Evolutionary conservation across 495 filamentous ascomycete species (phyloP), one percentile per base, ranked within the genome.

Genomic region (Xylaria nigripes): DNA sequence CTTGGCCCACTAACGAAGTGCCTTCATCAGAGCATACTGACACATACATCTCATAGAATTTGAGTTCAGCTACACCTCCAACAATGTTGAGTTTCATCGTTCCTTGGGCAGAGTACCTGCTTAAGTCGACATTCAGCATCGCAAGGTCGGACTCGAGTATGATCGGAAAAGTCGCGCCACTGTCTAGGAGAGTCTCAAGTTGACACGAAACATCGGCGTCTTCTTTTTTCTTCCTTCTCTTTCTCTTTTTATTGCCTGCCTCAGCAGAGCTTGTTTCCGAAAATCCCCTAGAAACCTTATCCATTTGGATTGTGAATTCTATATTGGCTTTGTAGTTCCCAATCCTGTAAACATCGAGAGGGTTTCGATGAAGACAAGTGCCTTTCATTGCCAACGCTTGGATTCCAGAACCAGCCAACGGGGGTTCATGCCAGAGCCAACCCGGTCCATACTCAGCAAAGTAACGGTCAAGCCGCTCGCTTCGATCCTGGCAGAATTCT

Each of bases 371-470:
- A 16, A 66, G 55, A 41, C 68, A 67, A 30, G 63, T 2, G 42
- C 60, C 65, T 46, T 66, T 70, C 45, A 65, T 71, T 27, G 63
- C 67, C 8, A 61, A 19, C 16, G 51, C 51, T 12, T 46, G 27
- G 8, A 27, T 56, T 9, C 48, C 55, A 5, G 52, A 16, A 12
- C 57, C 59, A 25, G 61, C 45, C 3, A 79, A 62, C 0, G 76
- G 75, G 1, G 72, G 70, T 54, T 79, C 76, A 38, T 72, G 72
- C 74, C 74, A 79, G 27, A 79, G 62, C 74, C 75, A 76, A 18
- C 73, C 73, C 13, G 65, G 61, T 21, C 75, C 75, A 54, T 74
- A 55, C 23, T 46, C 45, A 10, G 48, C 61, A 18, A 15, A 45
- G 54, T 76, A 77, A 8, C 59, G 64, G 53, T 73, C 70, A 15